phyloP scores from a whole-genome alignment of 1,284 basidiomycete genomes.

The Testicularia cyperi region DNA sequence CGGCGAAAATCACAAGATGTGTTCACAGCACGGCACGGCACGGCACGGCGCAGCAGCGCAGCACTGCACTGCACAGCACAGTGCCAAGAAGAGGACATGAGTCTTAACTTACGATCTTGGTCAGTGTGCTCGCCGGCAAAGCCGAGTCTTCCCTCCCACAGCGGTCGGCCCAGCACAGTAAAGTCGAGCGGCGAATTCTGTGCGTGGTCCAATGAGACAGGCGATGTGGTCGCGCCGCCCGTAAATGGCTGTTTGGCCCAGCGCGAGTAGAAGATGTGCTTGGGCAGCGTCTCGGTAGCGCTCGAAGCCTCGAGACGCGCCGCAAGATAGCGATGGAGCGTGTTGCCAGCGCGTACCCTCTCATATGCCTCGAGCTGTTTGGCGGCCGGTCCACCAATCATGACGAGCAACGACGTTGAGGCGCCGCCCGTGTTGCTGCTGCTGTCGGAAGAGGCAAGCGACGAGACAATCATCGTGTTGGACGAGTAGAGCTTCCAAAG shows the following conservation, averaged over 20 bases:
- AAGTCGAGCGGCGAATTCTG: constrained; percentile 63
- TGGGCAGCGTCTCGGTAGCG: constrained; percentile 8
- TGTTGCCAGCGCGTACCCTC: constrained; percentile 46
- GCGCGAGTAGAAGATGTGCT: constrained; percentile 45
- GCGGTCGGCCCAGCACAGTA: constrained; percentile 61
- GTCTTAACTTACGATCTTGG: constrained; percentile 61
- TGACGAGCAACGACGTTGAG: constrained; percentile 61
- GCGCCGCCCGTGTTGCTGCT: constrained; percentile 17
- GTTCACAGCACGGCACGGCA: too few relatives aligned
- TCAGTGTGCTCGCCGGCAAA: constrained; percentile 66
- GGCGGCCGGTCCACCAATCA: constrained; percentile 58
- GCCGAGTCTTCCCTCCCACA: constrained; percentile 63
- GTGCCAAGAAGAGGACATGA: too few relatives aligned
- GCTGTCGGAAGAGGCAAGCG: constrained; percentile 39
- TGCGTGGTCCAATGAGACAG: constrained; percentile 56
- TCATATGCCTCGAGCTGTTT: constrained; percentile 51
- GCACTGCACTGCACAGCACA: too few relatives aligned
- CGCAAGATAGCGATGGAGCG: constrained; percentile 54
- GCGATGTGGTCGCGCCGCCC: constrained; percentile 64
- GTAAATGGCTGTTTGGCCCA: constrained; percentile 64
- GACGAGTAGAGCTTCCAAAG: constrained; percentile 30
- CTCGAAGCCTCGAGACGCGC: constrained; percentile 13
- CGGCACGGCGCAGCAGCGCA: too few relatives aligned
- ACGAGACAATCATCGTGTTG: constrained; percentile 60
- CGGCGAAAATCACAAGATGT: too few relatives aligned